Percentiles rank a stretch among this genome's conserved stretches.
phyloP scores from a whole-genome alignment of 805 yeast species.

The Scheffersomyces amazonensis region DNA sequence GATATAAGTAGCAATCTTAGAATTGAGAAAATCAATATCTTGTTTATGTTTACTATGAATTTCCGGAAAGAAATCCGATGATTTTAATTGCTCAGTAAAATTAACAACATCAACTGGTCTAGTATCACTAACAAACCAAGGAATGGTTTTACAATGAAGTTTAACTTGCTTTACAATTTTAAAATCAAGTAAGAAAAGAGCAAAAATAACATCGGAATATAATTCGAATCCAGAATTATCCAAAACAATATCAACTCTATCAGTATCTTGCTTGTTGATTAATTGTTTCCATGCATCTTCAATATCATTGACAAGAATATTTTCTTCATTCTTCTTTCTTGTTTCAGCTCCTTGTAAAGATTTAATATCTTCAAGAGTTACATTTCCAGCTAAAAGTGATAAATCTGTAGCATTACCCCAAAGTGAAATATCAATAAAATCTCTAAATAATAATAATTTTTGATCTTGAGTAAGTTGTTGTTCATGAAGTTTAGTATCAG shows the following conservation, averaged over 20 bases:
- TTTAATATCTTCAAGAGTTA: constrained; percentile 78
- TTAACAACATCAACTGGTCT: constrained; percentile 74
- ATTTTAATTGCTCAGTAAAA: constrained; percentile 54
- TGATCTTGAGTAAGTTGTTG: constrained; percentile 24
- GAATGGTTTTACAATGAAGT: constrained; percentile 84
- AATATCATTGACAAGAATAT: constrained; percentile 77
- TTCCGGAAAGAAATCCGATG: constrained; percentile 50
- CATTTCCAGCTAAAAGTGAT: constrained; percentile 84
- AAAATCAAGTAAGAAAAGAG: constrained; percentile 52
- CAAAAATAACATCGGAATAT: constrained; percentile 40
- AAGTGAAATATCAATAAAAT: constrained; percentile 80
- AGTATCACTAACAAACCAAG: constrained; percentile 98
- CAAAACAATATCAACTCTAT: constrained; percentile 74
- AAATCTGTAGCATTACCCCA: constrained; percentile 99
- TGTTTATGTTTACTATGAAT: constrained; percentile 18
- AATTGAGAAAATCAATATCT: constrained; percentile 18
- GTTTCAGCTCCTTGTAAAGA: constrained; percentile 89
- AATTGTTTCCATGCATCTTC: constrained; percentile 59
- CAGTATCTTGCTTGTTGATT: constrained; percentile 11
- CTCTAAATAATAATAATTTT: constrained; percentile 63
- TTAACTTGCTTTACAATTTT: constrained; percentile 62
- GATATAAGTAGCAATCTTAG: background rate
- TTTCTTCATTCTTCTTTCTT: constrained; percentile 75
- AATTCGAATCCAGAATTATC: constrained; percentile 96
- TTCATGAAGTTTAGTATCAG: constrained; percentile 28